Evolutionary conservation across 805 yeast genomes (phyloP), one percentile per base, ranked within the genome.

Genomic region (Yamadazyma kitorensis): DNA sequence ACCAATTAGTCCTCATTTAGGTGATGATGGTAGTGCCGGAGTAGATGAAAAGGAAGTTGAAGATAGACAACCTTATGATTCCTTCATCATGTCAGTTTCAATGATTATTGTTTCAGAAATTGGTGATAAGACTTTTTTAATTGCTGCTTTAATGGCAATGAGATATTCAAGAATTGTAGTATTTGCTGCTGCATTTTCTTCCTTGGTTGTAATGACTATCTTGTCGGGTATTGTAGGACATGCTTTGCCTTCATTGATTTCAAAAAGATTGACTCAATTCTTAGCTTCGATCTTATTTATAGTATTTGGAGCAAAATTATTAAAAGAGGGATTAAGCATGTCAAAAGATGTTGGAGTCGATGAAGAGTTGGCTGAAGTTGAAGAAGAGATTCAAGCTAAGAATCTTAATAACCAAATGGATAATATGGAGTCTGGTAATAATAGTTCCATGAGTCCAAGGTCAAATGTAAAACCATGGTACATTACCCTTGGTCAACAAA

Each of bases 71-170:
- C 50, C 56, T 9, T 60, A 59, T 31, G 61, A 75, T 44, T 74
- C 94, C 3, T 82, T 93, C 47, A 49, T 85, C 39, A 78, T 91
- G 81, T 77, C 98, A 2, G 65, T 81, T 21, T 76, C 91, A 11
- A 93, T 93, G 98, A 93, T 93, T 52, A 64, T 86, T 20, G 85
- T 88, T n/a, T 85, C 95, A 18, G 99, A 93, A 60, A 82, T 93
- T 39, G 98, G 98, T 40, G 99, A 93, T 59, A 93, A 93, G 65
- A 93, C 99, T 0, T 93, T 93, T 55, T 72, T 93, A 45, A 87
- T 93, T 49, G 97, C 98, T 22, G 98, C 97, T 2, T 70, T 93
- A 45, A 89, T 93, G 96, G 96, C 98, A 19, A 93, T 93, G 98
- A 85, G 86, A 55, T 82, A 88, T 60, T 77, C 89, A 13, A 74